Base-by-base conservation (phyloP, 2,329 filamentous ascomycete genomes). In the Emmonsiellopsis sp. region DNA sequence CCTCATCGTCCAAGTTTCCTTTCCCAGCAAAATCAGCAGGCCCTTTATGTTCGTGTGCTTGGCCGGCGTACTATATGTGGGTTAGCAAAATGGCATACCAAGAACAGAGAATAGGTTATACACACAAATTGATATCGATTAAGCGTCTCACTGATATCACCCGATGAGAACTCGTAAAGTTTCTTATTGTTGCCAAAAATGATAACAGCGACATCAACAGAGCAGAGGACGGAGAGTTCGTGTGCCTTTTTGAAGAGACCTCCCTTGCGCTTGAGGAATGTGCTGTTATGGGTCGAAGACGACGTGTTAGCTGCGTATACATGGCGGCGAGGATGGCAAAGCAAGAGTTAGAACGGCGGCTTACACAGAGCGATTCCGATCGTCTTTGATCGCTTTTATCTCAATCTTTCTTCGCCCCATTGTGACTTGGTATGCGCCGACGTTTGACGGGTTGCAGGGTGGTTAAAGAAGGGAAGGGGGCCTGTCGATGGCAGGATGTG, bases 321-420 rank as follows among this genome's bases (percentile, higher is more conserved):
- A 47, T 10, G 31, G 51, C 52, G 46, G 31, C 48, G 34, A 44
- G 16, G 45, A 32, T 42, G 32, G 34, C 35, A 31, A 54, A 13
- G 50, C 47, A 51, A 40, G 38, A 30, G 4, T 48, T 50, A 50
- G 7, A 31, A 37, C 15, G 13, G 10, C 5, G 55, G 78, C 89
- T 73, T 89, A 96, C 91, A 96, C 91, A 66, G 91, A 95, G 70
- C 91, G 89, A 70, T 96, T 96, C 66, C 91, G 84, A 74, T 96
- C 91, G 83, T 96, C 91, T 75, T 95, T 96, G 80, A 97, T 97
- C 63, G 92, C 89, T 76, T 96, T 96, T 79, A 98, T 97, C 78
- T 97, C 93, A 70, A 98, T 98, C 83, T 98, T 98, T 81, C 93
- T 85, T 73, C 93, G 86, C 72, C 93, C 93, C 93, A 98, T 98